These are phyloP conservation scores for Sanghuangporus baumii DNA, from an alignment of 1,284 basidiomycete species.

Conservation along the genomic window DNA sequence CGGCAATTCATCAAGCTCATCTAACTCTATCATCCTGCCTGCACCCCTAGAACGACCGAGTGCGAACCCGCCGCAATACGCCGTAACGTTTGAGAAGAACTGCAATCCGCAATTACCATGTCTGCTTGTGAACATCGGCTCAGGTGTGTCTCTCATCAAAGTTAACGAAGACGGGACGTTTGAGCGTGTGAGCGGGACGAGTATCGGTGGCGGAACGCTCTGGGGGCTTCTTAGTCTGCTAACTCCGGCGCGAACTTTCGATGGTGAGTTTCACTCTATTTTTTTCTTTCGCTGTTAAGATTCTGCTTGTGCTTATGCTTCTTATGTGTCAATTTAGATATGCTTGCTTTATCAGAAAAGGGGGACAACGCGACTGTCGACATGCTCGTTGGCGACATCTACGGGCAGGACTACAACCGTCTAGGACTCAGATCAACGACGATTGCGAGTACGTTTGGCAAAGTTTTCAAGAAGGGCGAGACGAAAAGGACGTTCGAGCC, in stretches of 20 bases:
- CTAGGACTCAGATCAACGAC: conserved; percentile 96
- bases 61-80: conserved; percentile 87
- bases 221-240: conserved; percentile 95
- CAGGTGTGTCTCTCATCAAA: conserved; percentile 96
- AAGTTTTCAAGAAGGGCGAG: conserved; percentile 90
- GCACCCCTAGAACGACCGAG: conserved; percentile 75
- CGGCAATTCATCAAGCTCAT: background rate
- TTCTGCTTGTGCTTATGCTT: conserved; percentile 6
- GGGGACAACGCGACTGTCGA: conserved; percentile 95
- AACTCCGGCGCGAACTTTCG: conserved; percentile 94
- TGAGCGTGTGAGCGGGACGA: conserved; percentile 96
- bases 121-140: conserved; percentile 96
- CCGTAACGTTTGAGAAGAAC: conserved; percentile 79
- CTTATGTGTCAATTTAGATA: conserved; percentile 58
- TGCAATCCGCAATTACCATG: conserved; percentile 90
- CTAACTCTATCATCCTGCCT: no score
- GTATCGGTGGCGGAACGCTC: conserved; percentile 97
- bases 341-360: conserved; percentile 89
- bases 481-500: conserved; percentile 76
- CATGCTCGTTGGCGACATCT: conserved; percentile 99
- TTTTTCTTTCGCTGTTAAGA: conserved; percentile 11
- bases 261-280: conserved; percentile 56
- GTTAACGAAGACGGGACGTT: conserved; percentile 94
- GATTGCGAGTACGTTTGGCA: conserved; percentile 97
- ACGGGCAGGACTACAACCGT: conserved; percentile 90